Base-by-base conservation (phyloP, 306 rosid species). In the Vicia faba region DNA sequence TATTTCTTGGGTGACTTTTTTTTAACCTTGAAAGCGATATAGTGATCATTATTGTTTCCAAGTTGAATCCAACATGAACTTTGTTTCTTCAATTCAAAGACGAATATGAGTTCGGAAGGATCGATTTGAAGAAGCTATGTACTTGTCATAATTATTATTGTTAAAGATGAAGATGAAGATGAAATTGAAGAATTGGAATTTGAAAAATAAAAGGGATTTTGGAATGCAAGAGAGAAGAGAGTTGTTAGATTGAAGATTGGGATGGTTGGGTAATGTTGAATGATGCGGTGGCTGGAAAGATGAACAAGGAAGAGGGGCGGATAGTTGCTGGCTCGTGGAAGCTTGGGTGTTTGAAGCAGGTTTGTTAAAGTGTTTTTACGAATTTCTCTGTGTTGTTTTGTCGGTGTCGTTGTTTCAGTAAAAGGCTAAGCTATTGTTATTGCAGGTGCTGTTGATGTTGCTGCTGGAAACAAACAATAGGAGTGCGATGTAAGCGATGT, bases 1-100 rank as follows among this genome's bases (percentile, higher is more conserved):
- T 93, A 93, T 62, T 83, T 93, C 75, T 86, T 93, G 0, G 99
- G 99, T 13, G 96, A 93, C 3, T 97, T 93, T 6, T 96, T 90
- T 76, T 93, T 93, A 28, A 93, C 95, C 99, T 93, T 93, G 71
- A 88, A 93, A 55, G 99, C 97, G 79, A 93, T 77, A 70, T 69
- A 85, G 5, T 85, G 88, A 49, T 83, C 82, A 13, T 82, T 75
- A 64, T 70, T 82, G 85, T 90, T 93, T 28, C 11, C 59, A 49
- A 90, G 91, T 50, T 82, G 88, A 71, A 93, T 75, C 35, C 75
- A 70, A 71, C 96, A 88, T 7, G 90, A 83, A 82, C 87, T 88
- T 43, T 86, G 99, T 81, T 85, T 93, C 91, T 85, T 88, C 72
- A 83, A 59, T 80, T 93, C 97, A 80, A 93, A 90, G 5, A 90